Base-by-base conservation (phyloP, 345 rosid species). In the Eucalyptus grandis region DNA sequence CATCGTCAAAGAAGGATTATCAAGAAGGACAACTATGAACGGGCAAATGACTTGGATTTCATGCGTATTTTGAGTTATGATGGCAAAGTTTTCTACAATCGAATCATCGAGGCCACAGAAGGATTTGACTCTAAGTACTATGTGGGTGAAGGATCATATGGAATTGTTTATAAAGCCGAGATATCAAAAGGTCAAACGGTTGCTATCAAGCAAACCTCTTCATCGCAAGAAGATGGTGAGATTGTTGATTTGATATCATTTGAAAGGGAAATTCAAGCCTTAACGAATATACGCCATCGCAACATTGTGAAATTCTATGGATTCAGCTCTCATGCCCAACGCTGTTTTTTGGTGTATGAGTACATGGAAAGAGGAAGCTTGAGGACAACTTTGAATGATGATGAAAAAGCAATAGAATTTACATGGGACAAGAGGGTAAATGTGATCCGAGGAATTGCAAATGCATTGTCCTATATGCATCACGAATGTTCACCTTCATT, bases 1-100 rank as follows among this genome's bases (percentile, higher is more conserved):
- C 22, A 16, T 69, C 81, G 6, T 31, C 81, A 2, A 69, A 31
- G 81, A 69, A 31, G 81, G 81, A 31, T 31, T 69, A 69, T 69
- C 24, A 16, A 9, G 6, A 69, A 40, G 5, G 43, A 69, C 6
- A 69, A 69, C 12, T 0, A 31, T 0, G 24, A 69, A 69, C 4
- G 3, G 4, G 81, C 11, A 69, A 69, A 69, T 69, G 43, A 69
- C 2, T 69, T 69, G 81, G 81, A 69, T 69, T 69, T 69, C 40
- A 15, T 16, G 22, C 24, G 0, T 69, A 69, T 69, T 69, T 69
- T 9, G 43, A 69, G 81, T 5, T 69, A 69, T 69, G 81, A 69
- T 31, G 77, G 77, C 40, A 67, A n/a, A n/a, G 40, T 15, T 67
- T 67, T 67, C 37, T 67, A 67, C 5, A 17, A 67, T 0, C 77